A percentile compares a stretch with the other conserved stretches of the same genome.
phyloP scores from a whole-genome alignment of 148 eudicot genomes.

The Spergularia marina region DNA sequence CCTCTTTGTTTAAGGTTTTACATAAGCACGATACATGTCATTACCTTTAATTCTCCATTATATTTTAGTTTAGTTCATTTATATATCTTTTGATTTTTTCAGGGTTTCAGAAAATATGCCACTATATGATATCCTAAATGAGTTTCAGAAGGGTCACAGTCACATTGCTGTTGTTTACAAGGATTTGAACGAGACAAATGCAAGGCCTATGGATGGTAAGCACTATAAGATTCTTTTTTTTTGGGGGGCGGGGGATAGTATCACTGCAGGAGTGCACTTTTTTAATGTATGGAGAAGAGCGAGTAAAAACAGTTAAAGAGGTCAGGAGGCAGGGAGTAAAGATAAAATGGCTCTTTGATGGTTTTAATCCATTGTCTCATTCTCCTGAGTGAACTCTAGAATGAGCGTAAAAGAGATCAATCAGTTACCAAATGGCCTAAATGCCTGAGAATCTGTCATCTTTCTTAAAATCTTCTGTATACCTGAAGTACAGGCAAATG shows the following conservation, averaged over 20 bases:
- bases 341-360: neutral
- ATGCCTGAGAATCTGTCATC: neutral
- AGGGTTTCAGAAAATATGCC: conserved; percentile 95
- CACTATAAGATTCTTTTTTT: neutral
- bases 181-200: conserved; percentile 56
- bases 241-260: too few species aligned
- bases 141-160: conserved; percentile 98
- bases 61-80: neutral
- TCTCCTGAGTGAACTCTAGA: neutral
- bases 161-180: conserved; percentile 95
- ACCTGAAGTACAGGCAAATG: too few species aligned
- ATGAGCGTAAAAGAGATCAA: neutral
- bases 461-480: too few species aligned
- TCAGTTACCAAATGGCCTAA: neutral
- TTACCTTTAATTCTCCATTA: too few species aligned
- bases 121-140: conserved; percentile 91
- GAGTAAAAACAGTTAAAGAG: neutral
- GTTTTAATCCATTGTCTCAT: neutral
- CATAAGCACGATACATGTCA: neutral
- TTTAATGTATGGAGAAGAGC: neutral
- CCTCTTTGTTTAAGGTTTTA: neutral
- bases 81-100: conserved; percentile 22
- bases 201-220: conserved; percentile 38
- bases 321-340: neutral
- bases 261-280: neutral